phyloP scores from a whole-genome alignment of 2,329 filamentous ascomycete genomes.

The Neopestalotiopsis sp. region DNA sequence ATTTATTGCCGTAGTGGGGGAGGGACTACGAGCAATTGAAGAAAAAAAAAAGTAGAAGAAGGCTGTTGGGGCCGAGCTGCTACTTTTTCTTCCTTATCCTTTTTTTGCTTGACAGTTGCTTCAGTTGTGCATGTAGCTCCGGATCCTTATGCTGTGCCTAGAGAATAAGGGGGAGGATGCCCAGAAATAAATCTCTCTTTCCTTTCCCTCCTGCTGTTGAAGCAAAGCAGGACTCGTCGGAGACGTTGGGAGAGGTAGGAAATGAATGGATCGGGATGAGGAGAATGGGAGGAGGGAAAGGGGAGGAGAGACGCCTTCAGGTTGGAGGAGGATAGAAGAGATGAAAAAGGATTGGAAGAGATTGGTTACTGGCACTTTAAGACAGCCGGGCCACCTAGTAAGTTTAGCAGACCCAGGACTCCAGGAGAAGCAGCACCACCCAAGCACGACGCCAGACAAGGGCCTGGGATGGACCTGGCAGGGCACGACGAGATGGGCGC shows the following conservation, averaged over 20 bases:
- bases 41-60: constrained; percentile 31
- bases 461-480: constrained; percentile 18
- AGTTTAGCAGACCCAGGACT: constrained; percentile 12
- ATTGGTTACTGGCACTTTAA: constrained; percentile 51
- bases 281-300: constrained; percentile 39
- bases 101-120: constrained; percentile 18
- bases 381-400: constrained; percentile 33
- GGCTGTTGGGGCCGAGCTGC: constrained; percentile 8
- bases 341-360: constrained; percentile 62
- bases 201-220: constrained; percentile 36
- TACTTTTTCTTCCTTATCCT: constrained; percentile 14
- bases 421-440: constrained; percentile 16
- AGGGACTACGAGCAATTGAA: constrained; percentile 28
- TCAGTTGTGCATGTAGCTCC: constrained; percentile 32
- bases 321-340: constrained; percentile 59
- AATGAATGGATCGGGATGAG: constrained; percentile 58
- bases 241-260: constrained; percentile 46
- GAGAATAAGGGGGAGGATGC: constrained; percentile 11
- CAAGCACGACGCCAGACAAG: constrained; percentile 16
- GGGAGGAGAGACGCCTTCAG: constrained; percentile 47
- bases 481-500: constrained; percentile 14
- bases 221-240: constrained; percentile 48
- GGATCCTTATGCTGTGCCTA: constrained; percentile 20
- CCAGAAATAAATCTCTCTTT: constrained; percentile 32
- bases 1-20: constrained; percentile 1